A percentile compares a stretch with the other conserved stretches of the same genome.
These are phyloP conservation scores for Gentiana dahurica DNA, from an alignment of 257 asterid species.

Conservation along the genomic window DNA sequence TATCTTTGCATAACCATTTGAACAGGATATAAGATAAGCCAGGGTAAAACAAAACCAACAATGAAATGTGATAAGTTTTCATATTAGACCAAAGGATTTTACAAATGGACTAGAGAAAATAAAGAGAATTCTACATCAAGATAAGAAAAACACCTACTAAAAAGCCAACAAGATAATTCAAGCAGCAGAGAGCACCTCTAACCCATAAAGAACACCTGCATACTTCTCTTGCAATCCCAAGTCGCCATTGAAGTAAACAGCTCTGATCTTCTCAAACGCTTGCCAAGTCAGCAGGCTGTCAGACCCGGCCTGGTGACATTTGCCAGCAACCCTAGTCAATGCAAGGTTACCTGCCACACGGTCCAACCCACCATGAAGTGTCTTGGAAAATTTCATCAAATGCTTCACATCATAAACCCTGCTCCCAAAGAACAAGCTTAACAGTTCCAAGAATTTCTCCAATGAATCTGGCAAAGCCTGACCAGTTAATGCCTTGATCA, in stretches of 20 bases:
- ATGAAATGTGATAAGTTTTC: background rate
- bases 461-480: slow-evolving; percentile 36
- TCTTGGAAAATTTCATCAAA: slow-evolving; percentile 49
- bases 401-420: slow-evolving; percentile 74
- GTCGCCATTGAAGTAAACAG: slow-evolving; percentile 33
- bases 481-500: slow-evolving; percentile 58
- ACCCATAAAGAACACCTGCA: slow-evolving; percentile 80
- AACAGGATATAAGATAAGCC: background rate
- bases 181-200: slow-evolving; percentile 38
- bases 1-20: no score
- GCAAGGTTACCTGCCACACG: slow-evolving; percentile 47
- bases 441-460: slow-evolving; percentile 38
- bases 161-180: slow-evolving; percentile 1
- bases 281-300: slow-evolving; percentile 82
- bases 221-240: slow-evolving; percentile 34
- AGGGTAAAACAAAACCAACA: background rate
- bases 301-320: slow-evolving; percentile 82
- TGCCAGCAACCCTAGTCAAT: slow-evolving; percentile 49
- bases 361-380: slow-evolving; percentile 73
- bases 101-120: slow-evolving; percentile 8
- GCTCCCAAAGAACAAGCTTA: slow-evolving; percentile 48
- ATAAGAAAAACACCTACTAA: slow-evolving; percentile 15
- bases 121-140: slow-evolving; percentile 21
- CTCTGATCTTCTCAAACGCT: slow-evolving; percentile 45
- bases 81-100: slow-evolving; percentile 2